Evolutionary conservation across 2,329 filamentous ascomycete species (phyloP).

Genomic region (Cercospora sojina): DNA sequence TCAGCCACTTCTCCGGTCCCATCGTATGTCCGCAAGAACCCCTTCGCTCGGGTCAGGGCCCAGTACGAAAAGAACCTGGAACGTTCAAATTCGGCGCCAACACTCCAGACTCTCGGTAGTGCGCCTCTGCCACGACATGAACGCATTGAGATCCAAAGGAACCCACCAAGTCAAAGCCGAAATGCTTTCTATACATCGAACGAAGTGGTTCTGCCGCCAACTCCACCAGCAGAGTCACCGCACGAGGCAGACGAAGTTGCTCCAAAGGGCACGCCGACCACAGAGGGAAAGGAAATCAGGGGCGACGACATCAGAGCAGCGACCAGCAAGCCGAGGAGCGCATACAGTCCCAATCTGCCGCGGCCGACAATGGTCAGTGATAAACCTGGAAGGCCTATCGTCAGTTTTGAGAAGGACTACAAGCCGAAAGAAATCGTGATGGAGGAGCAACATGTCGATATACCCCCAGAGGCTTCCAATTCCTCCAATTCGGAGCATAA

Average conservation of each 20-base stretch:
- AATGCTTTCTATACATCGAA: slow-evolving; percentile 80
- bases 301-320: slow-evolving; percentile 84
- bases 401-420: slow-evolving; percentile 91
- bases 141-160: slow-evolving; percentile 74
- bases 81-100: slow-evolving; percentile 48
- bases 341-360: slow-evolving; percentile 82
- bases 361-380: slow-evolving; percentile 90
- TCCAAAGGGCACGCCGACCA: slow-evolving; percentile 48
- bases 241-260: slow-evolving; percentile 44
- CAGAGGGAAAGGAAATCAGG: slow-evolving; percentile 43
- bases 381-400: slow-evolving; percentile 85
- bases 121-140: slow-evolving; percentile 39
- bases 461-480: not conserved
- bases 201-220: slow-evolving; percentile 41
- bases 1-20: slow-evolving; percentile 31
- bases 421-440: slow-evolving; percentile 72
- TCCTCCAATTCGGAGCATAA: slow-evolving; percentile 5
- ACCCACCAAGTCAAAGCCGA: slow-evolving; percentile 77
- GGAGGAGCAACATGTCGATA: slow-evolving; percentile 51
- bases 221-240: slow-evolving; percentile 34
- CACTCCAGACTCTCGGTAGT: slow-evolving; percentile 31
- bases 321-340: slow-evolving; percentile 83
- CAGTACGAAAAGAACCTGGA: slow-evolving; percentile 46
- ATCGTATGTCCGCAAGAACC: slow-evolving; percentile 61
- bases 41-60: slow-evolving; percentile 62